Base-by-base conservation (phyloP, 208 protist species). In the Acanthamoeba healyi region DNA sequence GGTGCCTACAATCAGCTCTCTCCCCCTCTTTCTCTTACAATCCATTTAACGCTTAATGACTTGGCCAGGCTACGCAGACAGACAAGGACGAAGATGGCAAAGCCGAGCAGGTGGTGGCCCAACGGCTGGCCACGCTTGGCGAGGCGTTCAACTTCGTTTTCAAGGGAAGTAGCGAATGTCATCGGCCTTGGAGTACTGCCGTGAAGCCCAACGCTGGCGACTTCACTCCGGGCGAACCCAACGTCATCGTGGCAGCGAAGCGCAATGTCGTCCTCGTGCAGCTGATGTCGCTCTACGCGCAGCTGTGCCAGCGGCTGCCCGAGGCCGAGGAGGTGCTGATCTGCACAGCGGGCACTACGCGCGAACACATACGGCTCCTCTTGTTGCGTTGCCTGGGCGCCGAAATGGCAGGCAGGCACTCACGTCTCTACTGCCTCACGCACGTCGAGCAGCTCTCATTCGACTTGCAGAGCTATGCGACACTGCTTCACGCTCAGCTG, bases 271-370 rank as follows among this genome's bases (percentile, higher is more conserved):
- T 91, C 14, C 61, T 91, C 38, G 40, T 91, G 54, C 84, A 72
- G n/a, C 7, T 40, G 34, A 19, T 91, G 84, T 91, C 84, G 12
- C 84, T 91, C 84, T 91, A 91, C 40, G 84, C 84, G 1, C 84
- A 91, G 34, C 40, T 36, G 24, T 91, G 84, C 42, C 58, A 74
- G 40, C 32, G 84, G 10, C 61, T 91, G 22, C 84, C 84, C 51
- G 84, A 91, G 56, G 84, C 61, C 32, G 84, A 91, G 38, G 84
- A 91, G 42, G 58, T 91, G 32, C 84, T 91, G 54, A 91, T 91
- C 84, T 91, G 84, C 84, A 46, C 84, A 22, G 19, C 58, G 14
- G 24, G 38, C 26, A 91, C 84, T 7, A 91, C 58, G 32, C 58
- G 51, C 58, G 84, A 91, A 29, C 84, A 91, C 40, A 67, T 91